Percentiles rank a stretch among this genome's conserved stretches.
Evolutionary conservation across 805 yeast genomes (phyloP).

Genomic region (Isabelozyma gotoi): DNA sequence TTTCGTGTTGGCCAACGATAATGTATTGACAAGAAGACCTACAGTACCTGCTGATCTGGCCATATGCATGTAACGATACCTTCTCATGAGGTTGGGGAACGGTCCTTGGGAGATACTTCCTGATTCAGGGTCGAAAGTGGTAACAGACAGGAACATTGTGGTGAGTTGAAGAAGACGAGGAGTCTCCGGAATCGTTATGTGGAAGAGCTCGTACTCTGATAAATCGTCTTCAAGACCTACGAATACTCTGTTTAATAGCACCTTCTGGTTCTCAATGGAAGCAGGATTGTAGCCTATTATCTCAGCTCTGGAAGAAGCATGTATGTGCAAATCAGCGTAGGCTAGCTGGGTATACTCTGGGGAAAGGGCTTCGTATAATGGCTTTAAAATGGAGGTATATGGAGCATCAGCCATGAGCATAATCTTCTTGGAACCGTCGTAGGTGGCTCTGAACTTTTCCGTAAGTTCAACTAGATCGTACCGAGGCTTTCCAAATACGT

Average conservation of each 20-base stretch:
- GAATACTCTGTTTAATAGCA: conserved; percentile 18
- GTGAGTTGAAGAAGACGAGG: conserved; percentile 76
- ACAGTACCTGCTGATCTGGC: conserved; percentile 91
- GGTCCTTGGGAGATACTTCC: conserved; percentile 52
- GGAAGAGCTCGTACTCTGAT: conserved; percentile 60
- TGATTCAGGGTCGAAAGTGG: conserved; percentile 46
- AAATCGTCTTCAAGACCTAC: conserved; percentile 20
- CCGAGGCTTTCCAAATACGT: conserved; percentile 72
- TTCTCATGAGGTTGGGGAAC: conserved; percentile 73
- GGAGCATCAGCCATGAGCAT: conserved; percentile 78
- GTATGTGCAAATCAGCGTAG: conserved; percentile 32
- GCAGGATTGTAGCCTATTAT: conserved; percentile 43
- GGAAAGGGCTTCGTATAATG: conserved; percentile 35
- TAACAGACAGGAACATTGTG: conserved; percentile 61
- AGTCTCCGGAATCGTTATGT: conserved; percentile 70
- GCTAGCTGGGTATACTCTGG: conserved; percentile 28
- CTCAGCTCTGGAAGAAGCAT: conserved; percentile 26
- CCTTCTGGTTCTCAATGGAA: neutral
- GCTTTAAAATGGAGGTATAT: conserved; percentile 46
- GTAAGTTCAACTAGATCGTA: conserved; percentile 44
- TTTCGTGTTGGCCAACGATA: conserved; percentile 76
- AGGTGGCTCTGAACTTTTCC: conserved; percentile 40
- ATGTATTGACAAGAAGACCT: conserved; percentile 86
- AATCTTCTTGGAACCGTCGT: conserved; percentile 41
- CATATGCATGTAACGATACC: conserved; percentile 83